Base-by-base conservation (phyloP, 78 protist species). In the Acrasis kona region DNA sequence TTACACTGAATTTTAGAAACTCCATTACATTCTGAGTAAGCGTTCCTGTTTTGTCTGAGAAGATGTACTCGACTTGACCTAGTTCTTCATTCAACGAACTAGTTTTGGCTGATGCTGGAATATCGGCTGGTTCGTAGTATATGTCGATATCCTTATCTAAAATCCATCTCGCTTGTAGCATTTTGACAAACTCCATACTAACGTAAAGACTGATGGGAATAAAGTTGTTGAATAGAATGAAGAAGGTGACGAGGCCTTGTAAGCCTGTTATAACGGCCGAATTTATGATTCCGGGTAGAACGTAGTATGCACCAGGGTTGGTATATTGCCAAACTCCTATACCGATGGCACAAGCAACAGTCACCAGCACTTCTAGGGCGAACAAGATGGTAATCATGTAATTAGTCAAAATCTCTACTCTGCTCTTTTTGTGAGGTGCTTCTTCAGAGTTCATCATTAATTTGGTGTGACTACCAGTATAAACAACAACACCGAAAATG, bases 181-280 rank as follows among this genome's bases (percentile, higher is more conserved):
- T 39, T 82, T 92, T 91, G 50, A 90, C 92, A 4, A 89, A 65
- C 73, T 95, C 98, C 90, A 92, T 61, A 27, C 92, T 61, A 61
- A 95, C 91, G 82, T 89, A 89, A 68, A 90, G 88, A 0, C 93
- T 87, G 41, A 93, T 82, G 41, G 96, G 96, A 5, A 91, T 88
- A 29, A 88, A 27, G 61, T 90, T 94, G 79, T 85, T 88, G 89
- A 78, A 89, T 34, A 94, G 87, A 35, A 94, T 88, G 29, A 94
- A 65, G 68, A 92, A 92, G 10, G 89, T 87, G 12, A 78, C 27
- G 70, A 81, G 72, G 5, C 82, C 81, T 5, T 41, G 28, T 29
- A 70, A 19, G 5, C 70, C 74, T 19, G 74, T 39, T 28, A 28
- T 10, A 19, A 70, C 74, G 38, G n/a, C n/a, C n/a, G 74, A 58